phyloP scores from a whole-genome alignment of 768 basidiomycete genomes.

The Lactarius sp. region DNA sequence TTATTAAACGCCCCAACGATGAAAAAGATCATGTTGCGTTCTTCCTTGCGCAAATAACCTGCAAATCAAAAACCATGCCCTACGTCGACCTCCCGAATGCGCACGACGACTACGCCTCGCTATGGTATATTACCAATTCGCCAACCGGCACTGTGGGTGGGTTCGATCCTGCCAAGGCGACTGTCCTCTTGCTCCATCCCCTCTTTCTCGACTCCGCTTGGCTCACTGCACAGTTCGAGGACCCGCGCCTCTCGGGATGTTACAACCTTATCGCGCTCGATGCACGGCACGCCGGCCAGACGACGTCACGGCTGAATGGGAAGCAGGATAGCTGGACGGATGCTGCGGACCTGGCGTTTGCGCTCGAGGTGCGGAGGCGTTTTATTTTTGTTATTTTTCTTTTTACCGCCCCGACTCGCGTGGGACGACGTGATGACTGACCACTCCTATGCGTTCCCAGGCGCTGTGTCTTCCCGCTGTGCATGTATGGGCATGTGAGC shows the following conservation, averaged over 20 bases:
- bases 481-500: constrained; percentile 30
- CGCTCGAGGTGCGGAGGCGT: constrained; percentile 18
- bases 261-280: constrained; percentile 32
- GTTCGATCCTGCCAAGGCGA: constrained; percentile 28
- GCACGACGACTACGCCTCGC: constrained; percentile 26
- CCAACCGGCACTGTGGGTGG: constrained; percentile 25
- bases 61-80: constrained; percentile 12
- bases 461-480: constrained; percentile 27
- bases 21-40: neutral
- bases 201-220: constrained; percentile 29
- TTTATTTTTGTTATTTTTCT: neutral
- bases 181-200: constrained; percentile 29
- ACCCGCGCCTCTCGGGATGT: constrained; percentile 26
- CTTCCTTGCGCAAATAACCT: neutral
- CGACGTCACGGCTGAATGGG: constrained; percentile 19
- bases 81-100: constrained; percentile 24
- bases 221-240: constrained; percentile 29
- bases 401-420: neutral
- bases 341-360: constrained; percentile 31
- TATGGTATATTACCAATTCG: constrained; percentile 32
- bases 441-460: neutral
- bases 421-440: neutral
- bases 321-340: constrained; percentile 30
- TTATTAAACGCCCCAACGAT: neutral
- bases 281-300: constrained; percentile 26